Base-by-base conservation (phyloP, 164 flowering plant genomes). In the Aristolochia californica region DNA sequence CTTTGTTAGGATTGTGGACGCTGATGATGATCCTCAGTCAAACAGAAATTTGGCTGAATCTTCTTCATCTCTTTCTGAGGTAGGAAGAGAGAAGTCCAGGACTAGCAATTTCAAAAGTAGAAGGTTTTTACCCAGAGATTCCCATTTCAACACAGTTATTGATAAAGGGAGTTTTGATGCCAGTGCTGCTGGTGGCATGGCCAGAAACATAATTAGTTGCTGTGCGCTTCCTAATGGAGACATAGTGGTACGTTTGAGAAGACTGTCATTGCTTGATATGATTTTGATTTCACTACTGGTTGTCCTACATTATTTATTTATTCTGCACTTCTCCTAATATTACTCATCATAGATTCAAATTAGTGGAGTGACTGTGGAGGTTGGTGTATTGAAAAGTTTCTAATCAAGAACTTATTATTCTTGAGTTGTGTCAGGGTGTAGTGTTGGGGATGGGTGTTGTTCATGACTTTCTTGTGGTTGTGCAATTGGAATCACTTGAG, bases 131-230 rank as follows among this genome's bases (percentile, higher is more conserved):
- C 66, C 59, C 56, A 63, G 40, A 27, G 65, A 22, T 45, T 57
- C 75, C 55, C 43, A 69, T 17, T 40, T 68, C 10, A 81, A 57
- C 76, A 80, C 86, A 22, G 68, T 81, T 58, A 77, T 84, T 71
- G 99, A 94, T 70, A 76, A 70, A 70, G 97, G 93, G 69, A 67
- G 69, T 65, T 80, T 90, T 75, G 80, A 90, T 85, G 80, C 93
- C 43, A 75, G 71, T 65, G 74, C 75, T 48, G 84, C 87, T 62
- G 93, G 96, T 53, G 99, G 99, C 53, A 77, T 80, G 50, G 97
- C 95, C 52, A 80, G 96, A 68, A 75, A 81, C 69, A 56, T 72
- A 55, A 77, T 80, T 30, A 75, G 74, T 68, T 90, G 96, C 74
- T 80, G 72, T 67, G 69, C 95, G 38, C 88, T 94, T 56, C 59